A percentile compares a stretch with the other conserved stretches of the same genome.
Evolutionary conservation across 768 basidiomycete genomes (phyloP).

Genomic region (Boletus tomentosulus): DNA sequence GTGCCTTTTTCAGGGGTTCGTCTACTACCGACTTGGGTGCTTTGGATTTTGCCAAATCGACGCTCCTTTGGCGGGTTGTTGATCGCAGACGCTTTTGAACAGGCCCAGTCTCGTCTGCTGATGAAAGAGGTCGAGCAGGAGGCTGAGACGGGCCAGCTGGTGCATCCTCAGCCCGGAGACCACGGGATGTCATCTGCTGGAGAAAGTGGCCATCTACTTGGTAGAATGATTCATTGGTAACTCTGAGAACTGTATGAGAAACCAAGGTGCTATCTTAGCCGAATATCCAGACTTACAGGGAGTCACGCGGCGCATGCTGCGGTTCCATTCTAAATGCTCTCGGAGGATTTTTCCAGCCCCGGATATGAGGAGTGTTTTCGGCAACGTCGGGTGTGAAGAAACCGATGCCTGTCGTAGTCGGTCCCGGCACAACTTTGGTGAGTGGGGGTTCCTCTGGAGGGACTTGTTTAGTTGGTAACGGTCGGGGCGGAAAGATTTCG

Average conservation of each 20-base stretch:
- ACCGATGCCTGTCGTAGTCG: constrained; percentile 59
- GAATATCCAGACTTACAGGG: constrained; percentile 43
- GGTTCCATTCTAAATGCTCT: constrained; percentile 56
- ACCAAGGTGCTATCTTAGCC: neutral
- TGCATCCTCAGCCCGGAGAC: constrained; percentile 38
- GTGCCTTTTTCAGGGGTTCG: constrained; percentile 85
- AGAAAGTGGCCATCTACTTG: constrained; percentile 57
- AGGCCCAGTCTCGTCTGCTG: constrained; percentile 78
- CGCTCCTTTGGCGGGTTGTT: constrained; percentile 50
- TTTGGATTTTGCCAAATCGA: constrained; percentile 49
- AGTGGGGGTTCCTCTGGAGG: constrained; percentile 49
- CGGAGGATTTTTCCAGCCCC: constrained; percentile 50
- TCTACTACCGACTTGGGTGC: constrained; percentile 58
- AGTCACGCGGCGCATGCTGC: constrained; percentile 52
- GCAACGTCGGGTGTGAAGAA: constrained; percentile 75
- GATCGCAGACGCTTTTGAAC: constrained; percentile 73
- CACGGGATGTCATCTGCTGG: constrained; percentile 41
- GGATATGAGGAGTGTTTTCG: constrained; percentile 52
- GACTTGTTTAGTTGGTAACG: constrained; percentile 49
- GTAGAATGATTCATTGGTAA: constrained; percentile 52
- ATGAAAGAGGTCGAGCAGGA: constrained; percentile 66
- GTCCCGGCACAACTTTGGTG: constrained; percentile 36
- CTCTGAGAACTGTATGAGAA: constrained; percentile 35
- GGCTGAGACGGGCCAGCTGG: constrained; percentile 42
- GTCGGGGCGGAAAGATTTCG: constrained; percentile 64